Evolutionary conservation across 768 basidiomycete genomes (phyloP), one percentile per base, ranked within the genome.

Genomic region (Hebeloma cylindrosporum): DNA sequence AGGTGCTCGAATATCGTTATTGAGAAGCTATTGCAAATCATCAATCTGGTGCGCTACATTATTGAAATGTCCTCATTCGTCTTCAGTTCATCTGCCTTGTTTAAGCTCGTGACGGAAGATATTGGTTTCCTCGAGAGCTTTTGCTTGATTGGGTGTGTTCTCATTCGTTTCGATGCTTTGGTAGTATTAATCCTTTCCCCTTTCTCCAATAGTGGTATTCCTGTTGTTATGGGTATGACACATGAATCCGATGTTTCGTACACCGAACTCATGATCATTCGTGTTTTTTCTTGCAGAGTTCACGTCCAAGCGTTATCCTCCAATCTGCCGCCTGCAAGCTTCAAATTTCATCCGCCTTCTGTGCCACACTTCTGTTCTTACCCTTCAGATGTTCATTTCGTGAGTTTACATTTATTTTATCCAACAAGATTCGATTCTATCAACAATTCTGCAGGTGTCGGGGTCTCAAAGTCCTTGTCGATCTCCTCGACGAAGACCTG

Each of bases 401-500:
- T 46, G 26, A 4, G 45, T 38, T 17, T 27, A 22, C 17, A 2
- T 23, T 14, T 16, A 21, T 7, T 31, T 23, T 33, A 7, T 13
- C 5, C 25, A 48, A n/a, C 20, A 34, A 18, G n/a, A 2, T 9
- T 11, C 25, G 9, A n/a, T 16, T 21, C 17, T 34, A 4, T 17
- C 9, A 29, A 44, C 29, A 5, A n/a, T 6, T 22, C 4, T 37
- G 1, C 49, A 95, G 91, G 13, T 99, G 95, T 60, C 93, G 95
- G 16, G 96, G 96, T 4, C 74, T 99, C 41, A 88, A 89, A 58
- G 89, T 94, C 21, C 77, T 99, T 0, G 95, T 98, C 3, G 93
- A 98, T 55, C 84, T 98, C 40, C 77, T 99, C 8, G 95, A 99
- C 60, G 96, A 97, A 67, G 93, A 94, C 64, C 98, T n/a, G n/a